A percentile compares a stretch with the other conserved stretches of the same genome.
phyloP scores from a whole-genome alignment of 1,284 basidiomycete genomes.

The Ustilago bromivora region DNA sequence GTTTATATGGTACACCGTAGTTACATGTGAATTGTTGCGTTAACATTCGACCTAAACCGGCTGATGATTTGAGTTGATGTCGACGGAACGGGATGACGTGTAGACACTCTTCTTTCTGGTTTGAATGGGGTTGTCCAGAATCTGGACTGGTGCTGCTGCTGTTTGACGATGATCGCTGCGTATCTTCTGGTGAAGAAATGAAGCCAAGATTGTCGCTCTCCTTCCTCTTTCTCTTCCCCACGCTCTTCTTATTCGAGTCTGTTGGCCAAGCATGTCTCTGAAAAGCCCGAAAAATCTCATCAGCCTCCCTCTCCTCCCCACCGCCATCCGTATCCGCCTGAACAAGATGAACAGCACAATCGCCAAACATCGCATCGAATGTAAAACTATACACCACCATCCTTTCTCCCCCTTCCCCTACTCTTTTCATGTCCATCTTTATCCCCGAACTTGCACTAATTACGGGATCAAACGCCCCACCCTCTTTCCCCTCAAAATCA shows the following conservation, averaged over 20 bases:
- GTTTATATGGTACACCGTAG: constrained; percentile 55
- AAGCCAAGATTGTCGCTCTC: background rate
- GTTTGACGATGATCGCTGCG: background rate
- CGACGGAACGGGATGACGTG: constrained; percentile 38
- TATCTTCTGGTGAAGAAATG: background rate
- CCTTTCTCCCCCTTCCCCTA: background rate
- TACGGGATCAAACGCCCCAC: constrained; percentile 22
- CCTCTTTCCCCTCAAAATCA: constrained; percentile 10
- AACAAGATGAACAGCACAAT: constrained; percentile 41
- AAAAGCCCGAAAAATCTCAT: constrained; percentile 29
- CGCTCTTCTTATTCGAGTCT: background rate
- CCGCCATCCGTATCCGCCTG: constrained; percentile 31
- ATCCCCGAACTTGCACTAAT: constrained; percentile 25
- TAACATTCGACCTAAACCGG: constrained; percentile 28
- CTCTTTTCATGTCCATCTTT: constrained; percentile 4
- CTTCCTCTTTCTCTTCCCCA: background rate
- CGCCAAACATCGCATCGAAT: constrained; percentile 35
- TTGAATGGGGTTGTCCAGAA: background rate
- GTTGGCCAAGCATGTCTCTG: constrained; percentile 33
- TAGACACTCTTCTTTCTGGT: background rate
- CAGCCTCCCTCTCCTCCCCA: constrained; percentile 17
- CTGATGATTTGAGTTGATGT: constrained; percentile 36
- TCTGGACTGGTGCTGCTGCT: background rate
- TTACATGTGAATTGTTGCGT: constrained; percentile 59
- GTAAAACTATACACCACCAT: constrained; percentile 28